Base-by-base conservation (phyloP, 2,329 filamentous ascomycete genomes). In the Fusarium piperis region DNA sequence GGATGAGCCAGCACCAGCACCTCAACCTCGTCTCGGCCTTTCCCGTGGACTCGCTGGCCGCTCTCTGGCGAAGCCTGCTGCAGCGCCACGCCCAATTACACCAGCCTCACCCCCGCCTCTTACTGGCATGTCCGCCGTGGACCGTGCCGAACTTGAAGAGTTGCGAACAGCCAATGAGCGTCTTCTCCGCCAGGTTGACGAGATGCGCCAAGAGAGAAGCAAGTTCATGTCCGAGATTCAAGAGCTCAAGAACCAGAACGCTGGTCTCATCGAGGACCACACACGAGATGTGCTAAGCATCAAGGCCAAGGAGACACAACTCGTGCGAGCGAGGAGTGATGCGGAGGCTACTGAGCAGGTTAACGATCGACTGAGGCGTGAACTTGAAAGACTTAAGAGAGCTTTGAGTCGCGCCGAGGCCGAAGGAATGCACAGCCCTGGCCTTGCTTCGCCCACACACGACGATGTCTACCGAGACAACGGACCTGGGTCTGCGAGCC, bases 221-320 rank as follows among this genome's bases (percentile, higher is more conserved):
- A 95, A 92, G 77, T 88, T 97, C 55, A 88, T 91, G 66, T 96
- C 94, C 0, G 94, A 98, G 80, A 92, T 98, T 44, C 92, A 95
- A 74, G 96, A 98, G 81, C 88, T 99, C 32, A 97, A 98, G 83
- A 97, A 97, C 77, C 94, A 98, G 79, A 99, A 99, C 77, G 96
- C 96, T 26, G 93, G 96, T 70, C 86, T 99, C 35, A 99, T 99
- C 68, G 96, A 99, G 82, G 95, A 98, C 77, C 95, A 98, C 80
- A 99, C 96, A 0, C 89, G 95, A 53, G 95, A 99, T 77, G 94
- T 98, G 0, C 86, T 99, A 44, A 96, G 94, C 75, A 97, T 99
- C 83, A 98, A 98, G 81, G 96, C 96, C 15, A 99, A 99, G 82
- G 96, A 99, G 81, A 98, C 96, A 4, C 96, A 99, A 77, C 88